Percentiles rank a stretch among this genome's conserved stretches.
Evolutionary conservation across 2,329 filamentous ascomycete genomes (phyloP).

Genomic region (Tolypocladium album): DNA sequence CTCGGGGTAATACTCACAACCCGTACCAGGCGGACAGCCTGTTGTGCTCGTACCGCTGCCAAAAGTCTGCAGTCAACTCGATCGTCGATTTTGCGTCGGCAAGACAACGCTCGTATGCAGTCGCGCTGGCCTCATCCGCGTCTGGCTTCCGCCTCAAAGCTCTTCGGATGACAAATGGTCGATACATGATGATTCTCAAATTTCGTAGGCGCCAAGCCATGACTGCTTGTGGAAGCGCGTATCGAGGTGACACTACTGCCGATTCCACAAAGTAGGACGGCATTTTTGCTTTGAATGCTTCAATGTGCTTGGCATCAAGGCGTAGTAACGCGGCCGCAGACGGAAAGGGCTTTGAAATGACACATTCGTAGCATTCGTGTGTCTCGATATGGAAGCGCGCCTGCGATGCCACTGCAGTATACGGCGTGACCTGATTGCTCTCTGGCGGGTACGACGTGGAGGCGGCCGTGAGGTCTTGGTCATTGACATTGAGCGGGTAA

Average conservation of each 20-base stretch:
- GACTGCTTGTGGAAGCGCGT: slow-evolving; percentile 27
- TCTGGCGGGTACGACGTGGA: slow-evolving; percentile 20
- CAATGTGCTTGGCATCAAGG: slow-evolving; percentile 26
- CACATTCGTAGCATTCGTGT: slow-evolving; percentile 30
- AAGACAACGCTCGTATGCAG: slow-evolving; percentile 22
- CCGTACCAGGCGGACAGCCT: slow-evolving; percentile 32
- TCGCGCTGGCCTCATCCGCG: slow-evolving; percentile 7
- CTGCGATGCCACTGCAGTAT: slow-evolving; percentile 31
- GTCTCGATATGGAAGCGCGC: slow-evolving; percentile 33
- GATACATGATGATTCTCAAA: slow-evolving; percentile 35
- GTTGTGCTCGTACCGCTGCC: slow-evolving; percentile 23
- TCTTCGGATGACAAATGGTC: slow-evolving; percentile 31
- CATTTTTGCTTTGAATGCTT: slow-evolving; percentile 23
- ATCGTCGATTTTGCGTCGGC: slow-evolving; percentile 29
- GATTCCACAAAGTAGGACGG: slow-evolving; percentile 24
- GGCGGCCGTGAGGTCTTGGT: slow-evolving; percentile 25
- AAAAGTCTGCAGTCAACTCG: slow-evolving; percentile 24
- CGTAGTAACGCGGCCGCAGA: slow-evolving; percentile 27
- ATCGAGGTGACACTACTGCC: slow-evolving; percentile 21
- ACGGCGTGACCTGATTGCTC: slow-evolving; percentile 28
- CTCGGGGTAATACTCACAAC: slow-evolving; percentile 11
- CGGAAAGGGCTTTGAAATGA: slow-evolving; percentile 33
- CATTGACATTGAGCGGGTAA: slow-evolving; percentile 31
- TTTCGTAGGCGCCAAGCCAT: slow-evolving; percentile 33
- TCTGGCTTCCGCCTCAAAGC: slow-evolving; percentile 12